Percentiles rank a stretch among this genome's conserved stretches.
Evolutionary conservation across 2,329 filamentous ascomycete genomes (phyloP).

Genomic region (Verticillium nubilum): DNA sequence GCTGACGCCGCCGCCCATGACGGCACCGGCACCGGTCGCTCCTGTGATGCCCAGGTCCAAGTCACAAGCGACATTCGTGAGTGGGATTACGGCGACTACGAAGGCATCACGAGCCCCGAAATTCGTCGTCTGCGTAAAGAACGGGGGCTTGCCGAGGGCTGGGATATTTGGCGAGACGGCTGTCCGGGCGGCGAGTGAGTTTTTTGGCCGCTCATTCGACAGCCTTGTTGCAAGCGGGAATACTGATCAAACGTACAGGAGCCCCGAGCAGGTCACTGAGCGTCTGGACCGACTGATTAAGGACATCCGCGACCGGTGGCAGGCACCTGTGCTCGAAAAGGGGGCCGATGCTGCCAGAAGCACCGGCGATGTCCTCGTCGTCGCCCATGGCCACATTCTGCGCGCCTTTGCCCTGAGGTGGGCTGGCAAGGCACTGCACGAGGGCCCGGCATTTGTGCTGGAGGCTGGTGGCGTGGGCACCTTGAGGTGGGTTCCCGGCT

Average conservation of each 20-base stretch:
- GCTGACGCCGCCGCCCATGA: conserved; percentile 5
- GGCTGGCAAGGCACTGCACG: conserved; percentile 66
- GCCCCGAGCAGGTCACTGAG: conserved; percentile 64
- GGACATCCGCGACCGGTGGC: conserved; percentile 65
- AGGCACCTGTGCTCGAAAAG: conserved; percentile 52
- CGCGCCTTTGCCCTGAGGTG: conserved; percentile 85
- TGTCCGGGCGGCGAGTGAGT: conserved; percentile 79
- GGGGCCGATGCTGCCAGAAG: conserved; percentile 26
- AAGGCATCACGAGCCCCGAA: conserved; percentile 68
- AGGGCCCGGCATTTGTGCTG: conserved; percentile 75
- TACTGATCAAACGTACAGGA: conserved; percentile 33
- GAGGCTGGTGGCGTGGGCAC: conserved; percentile 84
- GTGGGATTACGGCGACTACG: conserved; percentile 86
- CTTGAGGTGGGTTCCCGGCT: conserved; percentile 52
- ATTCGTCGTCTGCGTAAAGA: conserved; percentile 55
- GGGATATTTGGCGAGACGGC: conserved; percentile 89
- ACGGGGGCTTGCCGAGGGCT: conserved; percentile 52
- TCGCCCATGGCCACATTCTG: conserved; percentile 87
- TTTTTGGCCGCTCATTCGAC: background rate
- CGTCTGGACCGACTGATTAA: conserved; percentile 71
- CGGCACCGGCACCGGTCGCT: conserved; percentile 22
- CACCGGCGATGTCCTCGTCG: conserved; percentile 47
- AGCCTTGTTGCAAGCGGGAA: background rate
- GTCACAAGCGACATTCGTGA: conserved; percentile 70
- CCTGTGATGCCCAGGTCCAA: conserved; percentile 57